These are phyloP conservation scores for Piper longum DNA, from an alignment of 164 flowering plant species.

Conservation along the genomic window DNA sequence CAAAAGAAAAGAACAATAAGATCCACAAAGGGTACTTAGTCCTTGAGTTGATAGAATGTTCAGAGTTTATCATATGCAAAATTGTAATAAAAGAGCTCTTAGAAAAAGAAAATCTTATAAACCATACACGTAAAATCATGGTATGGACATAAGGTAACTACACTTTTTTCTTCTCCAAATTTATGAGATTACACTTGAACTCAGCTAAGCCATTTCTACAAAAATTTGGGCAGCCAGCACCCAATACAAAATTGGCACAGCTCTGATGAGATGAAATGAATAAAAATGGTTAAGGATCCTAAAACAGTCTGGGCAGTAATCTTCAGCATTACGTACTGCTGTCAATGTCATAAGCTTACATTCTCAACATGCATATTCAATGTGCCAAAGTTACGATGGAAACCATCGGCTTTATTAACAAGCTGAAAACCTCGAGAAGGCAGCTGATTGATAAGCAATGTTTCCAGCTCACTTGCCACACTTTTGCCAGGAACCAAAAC, in stretches of 20 bases:
- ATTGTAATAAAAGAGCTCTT: too few relatives aligned
- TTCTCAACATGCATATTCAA: constrained; percentile 21
- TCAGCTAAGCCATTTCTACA: neutral
- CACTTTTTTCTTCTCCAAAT: too few relatives aligned
- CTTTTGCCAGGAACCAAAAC: constrained; percentile 79
- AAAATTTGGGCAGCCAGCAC: neutral
- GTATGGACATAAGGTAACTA: too few relatives aligned
- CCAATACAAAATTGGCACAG: neutral
- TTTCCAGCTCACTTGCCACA: constrained; percentile 78
- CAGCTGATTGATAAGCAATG: constrained; percentile 83
- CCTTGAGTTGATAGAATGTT: too few relatives aligned
- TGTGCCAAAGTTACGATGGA: constrained; percentile 83
- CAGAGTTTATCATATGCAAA: too few relatives aligned
- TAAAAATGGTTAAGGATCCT: neutral
- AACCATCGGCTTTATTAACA: constrained; percentile 76
- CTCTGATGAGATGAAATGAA: neutral
- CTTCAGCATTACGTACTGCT: neutral
- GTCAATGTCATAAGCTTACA: constrained; percentile 18
- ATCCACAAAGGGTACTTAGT: too few relatives aligned
- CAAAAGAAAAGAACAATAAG: too few relatives aligned
- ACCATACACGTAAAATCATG: too few relatives aligned
- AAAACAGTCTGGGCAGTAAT: neutral
- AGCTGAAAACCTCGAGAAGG: constrained; percentile 55
- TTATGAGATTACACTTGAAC: too few relatives aligned
- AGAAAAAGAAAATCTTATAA: too few relatives aligned